Base-by-base conservation (phyloP, 371 early-diverging fungal genomes). In the Mycotypha africana region DNA sequence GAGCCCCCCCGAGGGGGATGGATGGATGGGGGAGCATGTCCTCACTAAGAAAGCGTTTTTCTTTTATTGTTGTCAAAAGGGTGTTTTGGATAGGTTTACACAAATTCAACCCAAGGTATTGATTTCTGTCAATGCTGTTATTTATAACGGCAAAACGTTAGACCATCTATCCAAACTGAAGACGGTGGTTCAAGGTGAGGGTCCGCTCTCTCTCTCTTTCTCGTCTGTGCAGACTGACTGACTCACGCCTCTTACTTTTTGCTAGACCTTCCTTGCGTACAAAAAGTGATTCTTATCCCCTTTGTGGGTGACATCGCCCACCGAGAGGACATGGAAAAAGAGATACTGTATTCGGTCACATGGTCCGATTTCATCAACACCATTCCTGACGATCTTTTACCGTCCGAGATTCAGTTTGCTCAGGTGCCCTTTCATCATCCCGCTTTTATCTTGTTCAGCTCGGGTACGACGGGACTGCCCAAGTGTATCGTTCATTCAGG, bases 401-500 rank as follows among this genome's bases (percentile, higher is more conserved):
- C 74, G 4, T 36, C 50, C 19, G 46, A 65, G 12, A 72, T 89
- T 15, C 49, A 37, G 2, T 97, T 89, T 74, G 88, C 78, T 50
- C 91, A 88, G 52, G 65, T 98, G 9, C 85, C 93, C 8, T 95
- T 97, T 57, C 83, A 93, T 53, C 95, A 97, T 57, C 97, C 96
- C 6, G 76, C 97, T 12, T 94, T 89, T 56, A 94, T 97, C 44
- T 67, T 99, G 47, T 99, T 92, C 69, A 93, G 93, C 20, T 95
- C 95, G 2, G 99, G 99, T 12, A 98, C 97, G 1, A 99, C 99
- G 0, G 92, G 92, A 25, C 83, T 89, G 45, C 99, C 99, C 16
- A 99, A 99, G 59, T 98, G 99, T 56, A 86, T 99, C 34, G 94
- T 96, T 17, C 99, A 99, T 65, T 87, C 91, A 6, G 91, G 94